Evolutionary conservation across 2,329 filamentous ascomycete genomes (phyloP), one percentile per base, ranked within the genome.

Genomic region (Teratosphaeria destructans): DNA sequence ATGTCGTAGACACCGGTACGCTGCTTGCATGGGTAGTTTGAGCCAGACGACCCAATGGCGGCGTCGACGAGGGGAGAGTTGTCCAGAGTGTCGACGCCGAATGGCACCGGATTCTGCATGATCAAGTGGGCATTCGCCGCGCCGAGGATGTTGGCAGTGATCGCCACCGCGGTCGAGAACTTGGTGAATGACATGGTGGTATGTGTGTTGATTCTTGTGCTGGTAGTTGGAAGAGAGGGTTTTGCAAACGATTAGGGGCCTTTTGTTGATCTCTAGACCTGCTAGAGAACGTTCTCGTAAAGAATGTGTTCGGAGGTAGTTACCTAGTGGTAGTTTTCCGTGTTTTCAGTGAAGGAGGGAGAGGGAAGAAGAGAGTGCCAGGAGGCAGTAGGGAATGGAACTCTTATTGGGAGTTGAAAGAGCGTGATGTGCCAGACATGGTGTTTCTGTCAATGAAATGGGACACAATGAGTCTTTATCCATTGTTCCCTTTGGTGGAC

Each of bases 21-120:
- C 57, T 79, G 73, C 74, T 96, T 93, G 83, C 93, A 97, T 0
- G 93, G 93, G 69, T 89, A 97, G 73, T 96, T 77, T 23, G 65
- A 66, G 5, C 55, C 60, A 14, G 54, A 49, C 16, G 62, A 57
- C 7, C 65, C 68, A 8, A 61, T 61, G 23, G 76, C 76, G 0
- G 88, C 89, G 49, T 73, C 68, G 0, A 73, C 60, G 0, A 96
- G 79, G 1, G 92, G 92, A 3, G 76, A 76, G 74, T 88, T 93
- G 74, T 79, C 77, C 47, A 82, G 76, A 32, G 75, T 75, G 8
- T 72, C 71, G 29, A 73, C 71, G 60, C 75, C 75, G 62, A 84
- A 95, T 0, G 90, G 90, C 12, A 81, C 73, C 0, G 93, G 92
- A 10, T 75, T 79, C 59, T 67, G 75, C 81, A 96, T 86, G 39